Evolutionary conservation across 2,329 filamentous ascomycete genomes (phyloP).

Genomic region (Aspergillus arachidicola): DNA sequence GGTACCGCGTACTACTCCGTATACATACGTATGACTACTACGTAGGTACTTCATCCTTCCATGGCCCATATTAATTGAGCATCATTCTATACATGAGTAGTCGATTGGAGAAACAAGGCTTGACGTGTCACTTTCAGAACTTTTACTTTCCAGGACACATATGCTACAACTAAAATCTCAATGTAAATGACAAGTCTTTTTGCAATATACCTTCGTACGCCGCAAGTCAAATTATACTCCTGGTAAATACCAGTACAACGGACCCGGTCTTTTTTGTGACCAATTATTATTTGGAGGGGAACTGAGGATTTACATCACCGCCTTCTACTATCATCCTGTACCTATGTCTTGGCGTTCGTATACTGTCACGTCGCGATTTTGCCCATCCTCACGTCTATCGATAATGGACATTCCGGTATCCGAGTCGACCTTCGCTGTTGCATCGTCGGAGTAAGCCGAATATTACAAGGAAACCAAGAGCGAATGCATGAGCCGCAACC

Average conservation of each 20-base stretch:
- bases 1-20: background rate
- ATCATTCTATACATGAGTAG: background rate
- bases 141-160: background rate
- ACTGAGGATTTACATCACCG: background rate
- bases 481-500: background rate
- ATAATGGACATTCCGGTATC: background rate
- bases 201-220: background rate
- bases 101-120: background rate
- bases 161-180: background rate
- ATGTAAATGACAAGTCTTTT: slow-evolving; percentile 4
- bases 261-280: background rate
- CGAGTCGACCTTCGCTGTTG: background rate
- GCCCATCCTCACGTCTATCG: background rate
- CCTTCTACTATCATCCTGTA: background rate
- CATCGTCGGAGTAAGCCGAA: background rate
- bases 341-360: background rate
- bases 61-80: background rate
- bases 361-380: background rate
- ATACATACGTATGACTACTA: background rate
- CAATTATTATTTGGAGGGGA: background rate
- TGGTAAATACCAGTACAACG: background rate
- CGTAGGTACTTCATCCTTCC: slow-evolving; percentile 1
- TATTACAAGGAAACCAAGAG: background rate
- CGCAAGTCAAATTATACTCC: background rate
- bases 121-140: slow-evolving; percentile 4